A percentile compares a stretch with the other conserved stretches of the same genome.
Evolutionary conservation across 2,329 filamentous ascomycete genomes (phyloP).

Genomic region (Hypoxylon sp.): DNA sequence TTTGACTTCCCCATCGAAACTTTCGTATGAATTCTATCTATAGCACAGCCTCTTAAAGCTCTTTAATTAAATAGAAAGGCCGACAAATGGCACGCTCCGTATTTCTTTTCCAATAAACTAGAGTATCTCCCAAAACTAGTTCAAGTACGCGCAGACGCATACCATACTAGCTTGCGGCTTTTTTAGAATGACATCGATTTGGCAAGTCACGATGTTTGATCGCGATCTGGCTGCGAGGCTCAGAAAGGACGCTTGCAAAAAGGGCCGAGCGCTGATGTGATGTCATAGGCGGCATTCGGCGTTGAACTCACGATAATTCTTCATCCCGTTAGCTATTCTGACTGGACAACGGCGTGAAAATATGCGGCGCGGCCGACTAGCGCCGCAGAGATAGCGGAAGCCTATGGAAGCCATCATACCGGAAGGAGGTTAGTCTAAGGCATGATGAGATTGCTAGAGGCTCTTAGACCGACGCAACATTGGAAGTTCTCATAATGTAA

Average conservation of each 20-base stretch:
- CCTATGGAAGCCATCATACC: slow-evolving; percentile 18
- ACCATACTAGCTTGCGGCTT: slow-evolving; percentile 16
- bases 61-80: neutral
- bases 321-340: slow-evolving; percentile 4
- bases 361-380: slow-evolving; percentile 18
- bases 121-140: slow-evolving; percentile 11
- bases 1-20: slow-evolving; percentile 10
- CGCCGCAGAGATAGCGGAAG: slow-evolving; percentile 24
- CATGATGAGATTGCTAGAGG: slow-evolving; percentile 42
- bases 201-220: slow-evolving; percentile 33
- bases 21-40: slow-evolving; percentile 6
- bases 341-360: slow-evolving; percentile 17
- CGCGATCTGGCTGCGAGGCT: slow-evolving; percentile 22
- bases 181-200: slow-evolving; percentile 15
- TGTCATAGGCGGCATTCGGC: slow-evolving; percentile 29
- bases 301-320: slow-evolving; percentile 33
- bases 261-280: slow-evolving; percentile 30
- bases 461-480: slow-evolving; percentile 28
- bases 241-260: slow-evolving; percentile 13
- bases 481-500: slow-evolving; percentile 17
- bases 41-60: neutral
- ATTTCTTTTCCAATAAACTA: slow-evolving; percentile 5
- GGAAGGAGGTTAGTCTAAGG: slow-evolving; percentile 35
- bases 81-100: neutral
- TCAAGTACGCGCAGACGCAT: slow-evolving; percentile 1